Evolutionary conservation across 2,329 filamentous ascomycete genomes (phyloP).

Genomic region (Cercospora beticola): DNA sequence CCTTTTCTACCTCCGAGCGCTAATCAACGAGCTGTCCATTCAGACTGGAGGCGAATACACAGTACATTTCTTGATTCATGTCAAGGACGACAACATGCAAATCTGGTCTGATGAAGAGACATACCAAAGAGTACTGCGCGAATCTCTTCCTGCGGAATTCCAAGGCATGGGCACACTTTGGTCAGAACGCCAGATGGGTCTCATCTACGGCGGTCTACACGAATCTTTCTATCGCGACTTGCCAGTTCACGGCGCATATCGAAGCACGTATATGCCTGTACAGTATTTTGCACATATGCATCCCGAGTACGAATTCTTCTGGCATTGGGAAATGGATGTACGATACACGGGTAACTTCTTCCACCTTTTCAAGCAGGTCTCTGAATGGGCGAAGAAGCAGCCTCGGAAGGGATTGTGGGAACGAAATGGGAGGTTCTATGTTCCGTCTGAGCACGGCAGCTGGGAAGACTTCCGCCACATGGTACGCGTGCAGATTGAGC

Average conservation of each 20-base stretch:
- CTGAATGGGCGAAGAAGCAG: constrained; percentile 66
- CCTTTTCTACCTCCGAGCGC: constrained; percentile 74
- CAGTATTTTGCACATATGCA: constrained; percentile 89
- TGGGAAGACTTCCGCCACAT: constrained; percentile 71
- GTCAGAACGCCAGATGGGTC: constrained; percentile 56
- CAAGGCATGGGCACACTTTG: constrained; percentile 54
- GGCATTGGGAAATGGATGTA: constrained; percentile 95
- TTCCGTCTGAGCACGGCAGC: constrained; percentile 66
- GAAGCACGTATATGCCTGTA: constrained; percentile 88
- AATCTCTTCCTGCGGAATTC: constrained; percentile 51
- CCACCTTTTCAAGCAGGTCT: constrained; percentile 69
- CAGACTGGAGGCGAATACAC: constrained; percentile 78
- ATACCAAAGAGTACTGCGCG: constrained; percentile 64
- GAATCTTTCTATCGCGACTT: constrained; percentile 56
- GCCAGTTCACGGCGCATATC: constrained; percentile 66
- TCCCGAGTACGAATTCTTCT: constrained; percentile 86
- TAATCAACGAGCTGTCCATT: constrained; percentile 76
- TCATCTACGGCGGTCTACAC: constrained; percentile 53
- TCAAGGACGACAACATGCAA: constrained; percentile 73
- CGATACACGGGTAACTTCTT: constrained; percentile 89
- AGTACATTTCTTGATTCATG: constrained; percentile 80
- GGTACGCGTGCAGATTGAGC: constrained; percentile 62
- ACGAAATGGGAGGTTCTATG: constrained; percentile 72
- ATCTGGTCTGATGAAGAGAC: constrained; percentile 79
- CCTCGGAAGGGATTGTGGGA: constrained; percentile 75